phyloP scores from a whole-genome alignment of 2,329 filamentous ascomycete species.

The Botrytis deweyae region DNA sequence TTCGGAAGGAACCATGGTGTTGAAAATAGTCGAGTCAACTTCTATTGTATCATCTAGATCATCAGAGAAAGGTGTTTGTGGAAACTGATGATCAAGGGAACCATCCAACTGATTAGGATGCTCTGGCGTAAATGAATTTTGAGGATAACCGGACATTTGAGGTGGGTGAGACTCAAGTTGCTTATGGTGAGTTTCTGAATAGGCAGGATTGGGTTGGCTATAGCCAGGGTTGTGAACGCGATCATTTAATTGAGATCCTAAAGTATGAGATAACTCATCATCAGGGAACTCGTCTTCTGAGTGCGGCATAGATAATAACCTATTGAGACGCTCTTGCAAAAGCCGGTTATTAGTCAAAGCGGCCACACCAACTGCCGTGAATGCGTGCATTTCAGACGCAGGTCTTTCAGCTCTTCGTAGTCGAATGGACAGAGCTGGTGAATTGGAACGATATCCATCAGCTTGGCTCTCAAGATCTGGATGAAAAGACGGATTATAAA shows the following conservation, averaged over 20 bases:
- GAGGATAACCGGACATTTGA: neutral
- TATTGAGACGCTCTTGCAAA: neutral
- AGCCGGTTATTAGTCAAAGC: neutral
- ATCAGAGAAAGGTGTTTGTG: neutral
- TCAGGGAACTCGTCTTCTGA: neutral
- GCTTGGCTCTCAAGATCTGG: neutral
- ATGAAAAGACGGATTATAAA: neutral
- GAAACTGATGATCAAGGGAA: neutral
- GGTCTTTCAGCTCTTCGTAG: neutral
- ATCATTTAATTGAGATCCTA: neutral
- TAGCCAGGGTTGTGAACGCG: neutral
- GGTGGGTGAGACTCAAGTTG: neutral
- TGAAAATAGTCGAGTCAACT: neutral
- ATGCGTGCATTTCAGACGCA: neutral
- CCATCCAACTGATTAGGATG: neutral
- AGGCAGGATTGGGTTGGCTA: fast-evolving
- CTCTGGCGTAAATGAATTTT: neutral
- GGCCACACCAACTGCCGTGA: neutral
- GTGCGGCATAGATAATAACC: neutral
- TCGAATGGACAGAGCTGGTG: neutral
- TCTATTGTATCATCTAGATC: neutral
- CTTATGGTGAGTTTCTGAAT: neutral
- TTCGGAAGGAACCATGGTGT: neutral
- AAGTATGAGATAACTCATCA: neutral
- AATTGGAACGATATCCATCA: neutral